Conservation (phyloP, 768 basidiomycete genomes). For the Tephrocybe sp. region DNA sequence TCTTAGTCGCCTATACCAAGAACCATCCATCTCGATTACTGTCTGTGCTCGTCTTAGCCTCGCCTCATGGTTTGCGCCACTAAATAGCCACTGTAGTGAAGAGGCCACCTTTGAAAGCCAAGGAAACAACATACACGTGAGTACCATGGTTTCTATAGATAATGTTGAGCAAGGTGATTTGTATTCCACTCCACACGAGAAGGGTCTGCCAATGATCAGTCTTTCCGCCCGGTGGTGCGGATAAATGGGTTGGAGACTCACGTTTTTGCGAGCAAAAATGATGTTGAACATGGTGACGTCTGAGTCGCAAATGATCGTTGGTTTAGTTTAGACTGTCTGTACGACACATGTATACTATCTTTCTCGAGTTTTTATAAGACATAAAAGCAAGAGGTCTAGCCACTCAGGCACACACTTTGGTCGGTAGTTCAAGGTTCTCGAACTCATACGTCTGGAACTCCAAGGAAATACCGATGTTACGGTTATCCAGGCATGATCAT, state of each 20-base stretch:
- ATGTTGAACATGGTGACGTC: slow-evolving; percentile 17
- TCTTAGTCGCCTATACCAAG: neutral
- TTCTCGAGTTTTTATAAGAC: too few species aligned
- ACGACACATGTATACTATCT: too few species aligned
- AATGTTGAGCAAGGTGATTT: slow-evolving; percentile 29
- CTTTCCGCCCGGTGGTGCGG: neutral
- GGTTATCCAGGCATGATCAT: too few species aligned
- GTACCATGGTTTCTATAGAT: slow-evolving; percentile 29
- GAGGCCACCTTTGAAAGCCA: neutral
- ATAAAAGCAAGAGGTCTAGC: too few species aligned
- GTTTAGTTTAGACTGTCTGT: too few species aligned
- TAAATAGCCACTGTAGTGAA: neutral
- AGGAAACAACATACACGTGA: slow-evolving; percentile 17
- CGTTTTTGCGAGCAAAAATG: slow-evolving; percentile 27
- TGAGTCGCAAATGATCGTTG: too few species aligned
- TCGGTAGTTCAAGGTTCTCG: too few species aligned
- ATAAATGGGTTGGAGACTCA: slow-evolving; percentile 5
- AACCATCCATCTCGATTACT: neutral
- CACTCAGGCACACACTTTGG: too few species aligned
- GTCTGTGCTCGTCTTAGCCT: slow-evolving; percentile 11
- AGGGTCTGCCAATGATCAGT: slow-evolving; percentile 26
- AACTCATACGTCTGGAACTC: too few species aligned
- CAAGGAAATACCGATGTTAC: too few species aligned
- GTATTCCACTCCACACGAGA: slow-evolving; percentile 32
- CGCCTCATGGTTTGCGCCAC: slow-evolving; percentile 5